Base-by-base conservation (phyloP, 228 moss, liverwort and hornwort genomes). In the Sphagnum magellanicum region DNA sequence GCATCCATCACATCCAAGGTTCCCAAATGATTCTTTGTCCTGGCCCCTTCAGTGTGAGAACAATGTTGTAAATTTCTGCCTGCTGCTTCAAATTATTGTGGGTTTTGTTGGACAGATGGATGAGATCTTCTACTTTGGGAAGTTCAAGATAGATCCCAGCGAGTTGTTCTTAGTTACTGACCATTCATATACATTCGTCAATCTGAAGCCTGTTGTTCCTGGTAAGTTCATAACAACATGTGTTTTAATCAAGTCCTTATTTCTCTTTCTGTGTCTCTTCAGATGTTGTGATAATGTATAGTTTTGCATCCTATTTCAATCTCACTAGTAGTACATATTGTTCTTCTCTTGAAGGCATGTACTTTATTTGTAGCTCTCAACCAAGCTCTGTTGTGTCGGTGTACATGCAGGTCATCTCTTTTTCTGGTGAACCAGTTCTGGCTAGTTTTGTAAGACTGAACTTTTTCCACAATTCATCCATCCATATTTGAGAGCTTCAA, bases 371-470 rank as follows among this genome's bases (percentile, higher is more conserved):
- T 68, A 0, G 4, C 6, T 64, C 64, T 52, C 50, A 68, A 63
- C 57, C 48, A 16, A 55, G 61, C 8, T 15, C 47, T 17, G 17
- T 17, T 70, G 8, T 74, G 51, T 62, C 71, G 60, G 8, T 59
- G 49, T 8, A 15, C 70, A 68, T 17, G 94, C 98, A 94, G 98
- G 98, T 94, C 98, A 98, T 98, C 94, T 98, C 98, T 93, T 94
- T 81, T 70, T 12, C 67, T 59, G 67, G 61, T 69, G 51, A 59
- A 73, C 13, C 63, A 57, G 48, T 55, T 64, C 52, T 75, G 55
- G 53, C 17, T 17, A 17, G 17, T 17, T 17, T 17, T 17, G 17
- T 17, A 17, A 17, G 17, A 17, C 17, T 17, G 17, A 0, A 14
- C 57, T 0, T 69, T 58, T 14, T 47, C 49, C 50, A 67, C 48